Base-by-base conservation (phyloP, 73 alveolate species). In the Paramecium octaurelia region DNA sequence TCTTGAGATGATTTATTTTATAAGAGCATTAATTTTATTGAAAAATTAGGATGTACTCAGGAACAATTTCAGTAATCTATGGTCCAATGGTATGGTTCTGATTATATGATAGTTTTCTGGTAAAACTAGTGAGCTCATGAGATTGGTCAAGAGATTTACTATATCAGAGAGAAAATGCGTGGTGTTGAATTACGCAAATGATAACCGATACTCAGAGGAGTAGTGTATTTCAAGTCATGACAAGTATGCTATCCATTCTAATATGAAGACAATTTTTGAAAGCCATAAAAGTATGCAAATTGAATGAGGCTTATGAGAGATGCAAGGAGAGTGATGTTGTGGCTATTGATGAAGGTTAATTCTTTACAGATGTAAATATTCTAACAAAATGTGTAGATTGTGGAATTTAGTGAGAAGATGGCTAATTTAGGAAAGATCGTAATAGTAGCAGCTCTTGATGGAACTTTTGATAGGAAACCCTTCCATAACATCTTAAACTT, bases 301-400 rank as follows among this genome's bases (percentile, higher is more conserved):
- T 98, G 71, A 35, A 75, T 31, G 99, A 97, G 27, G 75, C 92
- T 24, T 92, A 85, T 38, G 98, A 92, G 21, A 76, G 29, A 27
- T 92, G 96, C 59, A 34, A 94, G 46, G 86, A 96, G 16, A 96
- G 91, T 95, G 99, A 98, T 91, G 99, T 98, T 27, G 97, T 98
- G 60, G 99, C 99, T 23, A 97, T 98, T 24, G 99, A 98, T 88
- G 99, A 98, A 93, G 99, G 99, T 48, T 98, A 98, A 89, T 98
- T 98, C 96, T 98, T 96, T 94, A 92, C 94, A 20, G 99, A 97
- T 92, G 94, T 97, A 70, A 4, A 18, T 18, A 0, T 57, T 54
- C 18, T 40, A 18, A 8, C 23, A 54, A 21, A 14, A 6, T 42
- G 23, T 18, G n/a, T 92, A 95, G 95, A 93, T 96, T 57, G 97